Conservation (phyloP, 257 asterid species). For the Lycium ferocissimum region DNA sequence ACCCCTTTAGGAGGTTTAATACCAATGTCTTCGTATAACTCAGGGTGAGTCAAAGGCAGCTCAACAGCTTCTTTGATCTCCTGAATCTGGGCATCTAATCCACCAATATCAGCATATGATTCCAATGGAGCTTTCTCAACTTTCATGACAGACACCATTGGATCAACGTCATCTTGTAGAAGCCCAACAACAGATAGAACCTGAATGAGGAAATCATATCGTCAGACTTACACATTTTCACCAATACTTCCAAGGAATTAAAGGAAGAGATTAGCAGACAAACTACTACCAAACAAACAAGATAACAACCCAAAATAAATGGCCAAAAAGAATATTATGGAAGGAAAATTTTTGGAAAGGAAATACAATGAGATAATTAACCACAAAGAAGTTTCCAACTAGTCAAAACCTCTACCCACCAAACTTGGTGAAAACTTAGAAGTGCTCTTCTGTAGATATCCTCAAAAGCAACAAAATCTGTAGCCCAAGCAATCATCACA, state of each 20-base stretch:
- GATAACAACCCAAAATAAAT: background rate
- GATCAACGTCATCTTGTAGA: slow-evolving; percentile 95
- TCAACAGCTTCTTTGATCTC: slow-evolving; percentile 65
- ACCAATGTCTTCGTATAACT: slow-evolving; percentile 74
- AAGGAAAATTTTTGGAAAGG: background rate
- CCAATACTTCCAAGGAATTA: background rate
- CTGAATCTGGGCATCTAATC: slow-evolving; percentile 63
- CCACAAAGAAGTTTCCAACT: background rate
- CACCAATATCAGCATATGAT: slow-evolving; percentile 83
- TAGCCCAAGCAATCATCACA: too few relatives aligned
- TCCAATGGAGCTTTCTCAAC: slow-evolving; percentile 98
- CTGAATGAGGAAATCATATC: slow-evolving; percentile 42
- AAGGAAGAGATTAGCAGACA: background rate
- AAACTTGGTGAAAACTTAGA: slow-evolving; percentile 11
- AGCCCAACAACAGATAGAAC: slow-evolving; percentile 96
- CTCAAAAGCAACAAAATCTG: background rate
- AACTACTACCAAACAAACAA: background rate
- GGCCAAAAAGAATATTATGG: background rate
- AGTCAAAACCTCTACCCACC: background rate
- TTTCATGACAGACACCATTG: slow-evolving; percentile 97
- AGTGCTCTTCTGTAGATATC: background rate
- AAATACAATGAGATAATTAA: background rate
- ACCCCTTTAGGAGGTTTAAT: slow-evolving; percentile 94
- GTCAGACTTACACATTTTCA: background rate
- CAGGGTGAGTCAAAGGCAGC: slow-evolving; percentile 66